Evolutionary conservation across 371 early-diverging fungal species (phyloP).

Genomic region (Mucor plumbeus): DNA sequence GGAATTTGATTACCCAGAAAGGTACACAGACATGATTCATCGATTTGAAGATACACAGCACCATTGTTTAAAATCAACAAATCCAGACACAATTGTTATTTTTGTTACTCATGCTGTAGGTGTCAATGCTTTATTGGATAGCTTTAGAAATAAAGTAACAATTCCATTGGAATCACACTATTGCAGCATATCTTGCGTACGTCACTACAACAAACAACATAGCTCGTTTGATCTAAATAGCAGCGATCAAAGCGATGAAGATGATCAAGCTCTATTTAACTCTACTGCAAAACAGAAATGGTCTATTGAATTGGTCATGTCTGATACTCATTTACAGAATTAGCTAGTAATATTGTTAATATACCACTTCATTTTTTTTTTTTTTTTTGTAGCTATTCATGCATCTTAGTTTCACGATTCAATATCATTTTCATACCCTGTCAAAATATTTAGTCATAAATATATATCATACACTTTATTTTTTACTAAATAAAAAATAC

Average conservation of each 20-base stretch:
- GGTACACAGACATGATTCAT: conserved; percentile 39
- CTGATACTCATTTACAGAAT: not conserved
- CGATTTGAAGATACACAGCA: conserved; percentile 33
- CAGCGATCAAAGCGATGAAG: conserved; percentile 32
- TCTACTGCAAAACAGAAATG: not conserved
- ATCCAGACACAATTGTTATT: conserved; percentile 15
- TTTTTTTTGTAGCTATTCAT: not conserved
- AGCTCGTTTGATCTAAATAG: not conserved
- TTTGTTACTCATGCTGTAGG: conserved; percentile 52
- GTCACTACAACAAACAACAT: not conserved
- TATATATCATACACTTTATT: too few relatives aligned
- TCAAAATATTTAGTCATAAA: too few relatives aligned
- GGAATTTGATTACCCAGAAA: conserved; percentile 45
- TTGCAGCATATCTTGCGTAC: conserved; percentile 39
- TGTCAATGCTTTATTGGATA: conserved; percentile 50
- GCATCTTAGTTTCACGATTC: too few relatives aligned
- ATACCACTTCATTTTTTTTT: not conserved
- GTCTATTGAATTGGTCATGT: not conserved
- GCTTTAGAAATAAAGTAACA: conserved; percentile 38
- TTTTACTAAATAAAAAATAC: too few relatives aligned
- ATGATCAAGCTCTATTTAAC: not conserved
- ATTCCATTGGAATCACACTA: conserved; percentile 40
- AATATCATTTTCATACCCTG: too few relatives aligned
- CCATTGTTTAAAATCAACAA: conserved; percentile 22
- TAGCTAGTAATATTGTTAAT: not conserved